Conservation (phyloP, 176 grass and related monocot genomes). For the Cenchrus americanus region DNA sequence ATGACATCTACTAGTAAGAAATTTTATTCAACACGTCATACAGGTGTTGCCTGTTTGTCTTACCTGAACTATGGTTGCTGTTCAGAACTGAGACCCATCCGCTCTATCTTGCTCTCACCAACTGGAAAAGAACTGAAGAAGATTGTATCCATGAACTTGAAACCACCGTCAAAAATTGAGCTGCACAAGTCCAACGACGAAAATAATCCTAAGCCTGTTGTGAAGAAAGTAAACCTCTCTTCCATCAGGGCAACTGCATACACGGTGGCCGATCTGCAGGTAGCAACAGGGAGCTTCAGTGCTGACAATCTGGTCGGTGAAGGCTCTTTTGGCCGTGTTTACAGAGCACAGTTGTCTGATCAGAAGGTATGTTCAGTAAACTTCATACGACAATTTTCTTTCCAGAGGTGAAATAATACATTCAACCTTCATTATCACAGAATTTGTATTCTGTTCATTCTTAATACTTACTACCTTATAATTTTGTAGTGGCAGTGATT, state of each 20-base stretch:
- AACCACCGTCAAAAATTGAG: constrained; percentile 75
- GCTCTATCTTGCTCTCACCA: constrained; percentile 49
- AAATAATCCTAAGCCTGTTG: constrained; percentile 51
- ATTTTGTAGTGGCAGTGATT: background rate
- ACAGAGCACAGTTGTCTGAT: constrained; percentile 61
- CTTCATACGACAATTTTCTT: background rate
- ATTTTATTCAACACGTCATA: background rate
- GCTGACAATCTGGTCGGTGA: constrained; percentile 79
- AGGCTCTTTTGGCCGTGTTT: constrained; percentile 70
- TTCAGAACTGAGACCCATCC: constrained; percentile 61
- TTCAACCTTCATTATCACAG: background rate
- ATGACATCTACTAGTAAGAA: background rate
- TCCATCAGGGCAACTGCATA: constrained; percentile 70
- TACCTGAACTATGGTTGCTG: constrained; percentile 13
- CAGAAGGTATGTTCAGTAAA: constrained; percentile 60
- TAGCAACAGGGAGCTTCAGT: constrained; percentile 84
- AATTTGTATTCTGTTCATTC: background rate
- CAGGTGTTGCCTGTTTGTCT: background rate
- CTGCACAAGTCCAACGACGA: constrained; percentile 62
- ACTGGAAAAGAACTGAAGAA: constrained; percentile 47
- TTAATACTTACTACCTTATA: constrained; percentile 15
- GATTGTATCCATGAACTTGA: constrained; percentile 69
- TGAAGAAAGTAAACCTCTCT: constrained; percentile 48
- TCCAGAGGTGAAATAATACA: background rate
- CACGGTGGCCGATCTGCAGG: constrained; percentile 81